These are phyloP conservation scores for Penicillium sp. DNA, from an alignment of 2,329 filamentous ascomycete genomes.

Conservation along the genomic window DNA sequence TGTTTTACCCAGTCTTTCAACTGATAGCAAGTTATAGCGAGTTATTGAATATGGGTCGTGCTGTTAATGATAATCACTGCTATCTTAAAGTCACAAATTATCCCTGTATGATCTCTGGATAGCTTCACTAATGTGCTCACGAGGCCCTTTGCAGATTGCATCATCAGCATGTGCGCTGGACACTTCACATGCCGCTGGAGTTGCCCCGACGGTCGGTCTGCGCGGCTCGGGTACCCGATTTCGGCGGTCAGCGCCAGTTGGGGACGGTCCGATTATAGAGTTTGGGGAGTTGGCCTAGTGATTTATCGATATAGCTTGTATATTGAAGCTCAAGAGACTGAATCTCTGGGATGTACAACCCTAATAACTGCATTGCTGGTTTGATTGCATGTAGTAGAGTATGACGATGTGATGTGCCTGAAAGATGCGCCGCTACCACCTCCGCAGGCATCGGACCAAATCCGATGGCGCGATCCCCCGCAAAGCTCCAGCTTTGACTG, in stretches of 20 bases:
- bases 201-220: constrained; percentile 5
- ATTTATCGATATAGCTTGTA: not conserved
- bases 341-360: not conserved
- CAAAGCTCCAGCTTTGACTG: not conserved
- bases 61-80: not conserved
- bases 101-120: not conserved
- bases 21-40: not conserved
- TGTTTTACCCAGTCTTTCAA: constrained; percentile 19
- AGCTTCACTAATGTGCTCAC: not conserved
- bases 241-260: constrained; percentile 10
- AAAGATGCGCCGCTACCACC: constrained; percentile 18
- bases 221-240: constrained; percentile 19
- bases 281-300: not conserved
- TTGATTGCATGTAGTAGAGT: not conserved
- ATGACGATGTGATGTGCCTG: not conserved
- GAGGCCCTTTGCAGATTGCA: constrained; percentile 1
- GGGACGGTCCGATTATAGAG: not conserved
- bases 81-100: not conserved
- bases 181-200: constrained; percentile 2
- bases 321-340: not conserved
- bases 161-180: constrained; percentile 6
- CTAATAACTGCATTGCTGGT: not conserved
- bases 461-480: constrained; percentile 16
- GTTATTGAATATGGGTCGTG: not conserved
- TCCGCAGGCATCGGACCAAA: constrained; percentile 19